Evolutionary conservation across 2,329 filamentous ascomycete genomes (phyloP).

Genomic region (Aspergillus neoniger): DNA sequence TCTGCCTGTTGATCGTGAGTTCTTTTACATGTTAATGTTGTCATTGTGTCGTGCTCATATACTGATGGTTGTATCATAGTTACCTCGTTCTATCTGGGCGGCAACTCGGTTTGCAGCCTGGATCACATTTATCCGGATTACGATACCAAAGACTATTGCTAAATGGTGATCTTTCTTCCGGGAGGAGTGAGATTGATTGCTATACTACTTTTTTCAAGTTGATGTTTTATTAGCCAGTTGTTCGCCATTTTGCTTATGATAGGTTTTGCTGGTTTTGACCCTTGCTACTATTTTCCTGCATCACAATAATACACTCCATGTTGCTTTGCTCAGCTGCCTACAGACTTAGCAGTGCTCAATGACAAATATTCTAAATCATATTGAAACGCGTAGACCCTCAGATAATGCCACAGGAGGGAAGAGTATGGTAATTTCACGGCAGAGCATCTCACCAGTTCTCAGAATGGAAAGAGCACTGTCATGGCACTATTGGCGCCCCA

Average conservation of each 20-base stretch:
- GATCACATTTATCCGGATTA: conserved; percentile 12
- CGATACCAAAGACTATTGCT: conserved; percentile 9
- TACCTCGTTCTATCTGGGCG: conserved; percentile 13
- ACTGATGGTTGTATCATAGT: conserved; percentile 4
- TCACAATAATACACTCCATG: too few relatives aligned
- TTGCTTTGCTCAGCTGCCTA: too few relatives aligned
- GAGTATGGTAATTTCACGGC: too few relatives aligned
- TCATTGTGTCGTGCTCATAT: background rate
- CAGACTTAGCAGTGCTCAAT: too few relatives aligned
- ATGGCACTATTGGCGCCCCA: too few relatives aligned
- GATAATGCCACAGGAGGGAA: too few relatives aligned
- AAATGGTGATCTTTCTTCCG: background rate
- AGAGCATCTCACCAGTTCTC: too few relatives aligned
- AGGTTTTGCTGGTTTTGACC: background rate
- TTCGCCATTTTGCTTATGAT: background rate
- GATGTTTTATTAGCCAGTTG: background rate
- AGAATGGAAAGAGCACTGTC: too few relatives aligned
- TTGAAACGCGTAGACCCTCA: too few relatives aligned
- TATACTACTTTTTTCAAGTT: background rate
- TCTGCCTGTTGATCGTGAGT: conserved; percentile 38
- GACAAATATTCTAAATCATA: too few relatives aligned
- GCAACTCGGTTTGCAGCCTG: conserved; percentile 5
- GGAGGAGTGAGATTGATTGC: background rate
- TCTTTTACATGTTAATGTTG: background rate
- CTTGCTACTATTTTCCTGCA: too few relatives aligned